These are phyloP conservation scores for Calvatia gigantea DNA, from an alignment of 768 basidiomycete species.

Conservation along the genomic window DNA sequence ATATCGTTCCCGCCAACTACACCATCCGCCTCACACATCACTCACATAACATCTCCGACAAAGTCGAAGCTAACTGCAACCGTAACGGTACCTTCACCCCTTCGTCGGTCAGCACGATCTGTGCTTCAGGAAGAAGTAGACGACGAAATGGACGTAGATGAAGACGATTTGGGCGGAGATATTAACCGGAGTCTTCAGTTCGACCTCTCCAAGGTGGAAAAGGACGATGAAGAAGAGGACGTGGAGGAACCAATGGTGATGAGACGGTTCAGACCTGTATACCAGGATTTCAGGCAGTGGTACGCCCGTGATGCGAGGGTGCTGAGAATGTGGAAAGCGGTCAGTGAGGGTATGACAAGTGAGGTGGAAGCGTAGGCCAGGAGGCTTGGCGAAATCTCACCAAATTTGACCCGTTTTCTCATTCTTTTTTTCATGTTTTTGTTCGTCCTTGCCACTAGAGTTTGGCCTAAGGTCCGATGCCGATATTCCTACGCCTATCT, in stretches of 20 bases:
- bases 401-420: too few species aligned
- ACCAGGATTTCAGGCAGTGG: constrained; percentile 17
- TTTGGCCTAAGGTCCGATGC: too few species aligned
- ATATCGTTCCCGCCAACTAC: constrained; percentile 3
- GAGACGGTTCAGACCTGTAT: constrained; percentile 14
- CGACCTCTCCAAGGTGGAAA: neutral
- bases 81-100: constrained; percentile 13
- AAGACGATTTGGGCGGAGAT: constrained; percentile 10
- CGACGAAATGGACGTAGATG: constrained; percentile 5
- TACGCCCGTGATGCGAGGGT: constrained; percentile 9
- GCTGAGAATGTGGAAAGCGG: constrained; percentile 4
- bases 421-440: too few species aligned
- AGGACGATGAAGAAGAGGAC: neutral
- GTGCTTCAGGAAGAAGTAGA: constrained; percentile 9
- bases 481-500: too few species aligned
- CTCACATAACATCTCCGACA: neutral
- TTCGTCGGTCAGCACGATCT: constrained; percentile 13
- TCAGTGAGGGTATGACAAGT: neutral
- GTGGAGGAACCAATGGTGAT: neutral
- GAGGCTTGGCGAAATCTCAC: too few species aligned
- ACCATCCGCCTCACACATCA: constrained; percentile 1
- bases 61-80: neutral
- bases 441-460: too few species aligned
- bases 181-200: constrained; percentile 1
- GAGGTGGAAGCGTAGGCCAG: too few species aligned